Evolutionary conservation across 2,329 filamentous ascomycete species (phyloP), one percentile per base, ranked within the genome.

Genomic region (Pseudogymnoascus sp.): DNA sequence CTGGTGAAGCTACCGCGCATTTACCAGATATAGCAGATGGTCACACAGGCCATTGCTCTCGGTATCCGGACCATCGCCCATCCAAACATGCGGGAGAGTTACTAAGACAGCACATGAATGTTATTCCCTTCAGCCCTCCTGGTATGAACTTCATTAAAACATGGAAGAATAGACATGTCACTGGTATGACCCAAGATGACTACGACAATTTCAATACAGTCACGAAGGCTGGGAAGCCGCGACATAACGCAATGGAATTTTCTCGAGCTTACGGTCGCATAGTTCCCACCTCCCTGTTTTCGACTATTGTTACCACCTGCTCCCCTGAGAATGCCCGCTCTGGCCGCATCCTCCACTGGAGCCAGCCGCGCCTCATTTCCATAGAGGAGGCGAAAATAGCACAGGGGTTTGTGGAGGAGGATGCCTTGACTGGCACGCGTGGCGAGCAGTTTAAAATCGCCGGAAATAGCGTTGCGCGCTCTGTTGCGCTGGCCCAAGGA

Each of bases 391-490:
- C 80, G 0, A 76, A 88, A 1, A 78, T 88, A 1, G 87, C 86
- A 0, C 90, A 95, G 72, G 88, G 88, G 0, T 85, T 89, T 42
- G 84, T 79, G 0, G 88, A 93, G 63, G 67, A 85, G 5, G 90
- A 93, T 64, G 81, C 93, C 0, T 72, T 96, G 0, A 73, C 93
- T 0, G 90, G 90, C 0, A 69, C 62, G 0, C 72, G 80, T 0
- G 9, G 38, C 0, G 76, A 85, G 1, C 87, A 90, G 70, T 86
- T 83, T 76, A 82, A 80, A 62, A 83, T 90, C 19, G 78, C 93
- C 0, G 91, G 91, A 0, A 96, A 96, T 72, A 90, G 87, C 29
- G 90, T 96, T 0, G 84, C 89, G 2, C 78, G 89, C 7, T 82
- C 84, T 23, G 82, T 90, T 1, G 83, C 89, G 0, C 73, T 91